Conservation (phyloP, 345 rosid species). For the Linum trigynum region DNA sequence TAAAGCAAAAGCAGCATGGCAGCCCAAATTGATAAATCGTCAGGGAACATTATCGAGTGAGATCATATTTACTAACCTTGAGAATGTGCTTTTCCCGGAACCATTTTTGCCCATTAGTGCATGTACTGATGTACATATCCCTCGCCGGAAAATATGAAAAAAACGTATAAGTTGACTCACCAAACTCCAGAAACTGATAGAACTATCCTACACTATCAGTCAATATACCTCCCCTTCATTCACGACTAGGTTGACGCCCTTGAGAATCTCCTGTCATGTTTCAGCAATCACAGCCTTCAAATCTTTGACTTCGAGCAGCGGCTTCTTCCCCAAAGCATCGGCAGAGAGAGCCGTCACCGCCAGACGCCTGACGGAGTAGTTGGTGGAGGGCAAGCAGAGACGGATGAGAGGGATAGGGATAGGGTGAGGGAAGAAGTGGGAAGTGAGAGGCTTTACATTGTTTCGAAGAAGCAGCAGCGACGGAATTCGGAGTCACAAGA, state of each 20-base stretch:
- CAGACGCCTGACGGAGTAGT: neutral
- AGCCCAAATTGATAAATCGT: no score
- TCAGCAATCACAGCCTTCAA: conserved; percentile 59
- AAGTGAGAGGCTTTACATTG: neutral
- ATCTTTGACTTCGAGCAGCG: conserved; percentile 69
- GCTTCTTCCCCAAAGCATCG: conserved; percentile 22
- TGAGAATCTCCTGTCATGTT: conserved; percentile 28
- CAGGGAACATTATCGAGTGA: no score
- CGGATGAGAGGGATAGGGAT: neutral
- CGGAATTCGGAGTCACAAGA: neutral
- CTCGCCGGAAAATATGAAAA: no score
- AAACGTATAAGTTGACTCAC: neutral
- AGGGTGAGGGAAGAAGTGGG: neutral
- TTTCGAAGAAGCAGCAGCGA: no score
- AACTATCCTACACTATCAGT: neutral
- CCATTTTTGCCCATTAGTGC: conserved; percentile 65
- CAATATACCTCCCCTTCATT: conserved; percentile 73
- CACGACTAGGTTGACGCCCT: conserved; percentile 67
- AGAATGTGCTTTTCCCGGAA: conserved; percentile 48
- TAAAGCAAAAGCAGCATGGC: no score
- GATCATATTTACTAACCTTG: conserved; percentile 40
- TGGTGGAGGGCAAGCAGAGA: neutral
- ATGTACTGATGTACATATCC: conserved; percentile 65
- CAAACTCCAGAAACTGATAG: neutral
- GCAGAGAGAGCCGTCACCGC: neutral